Percentiles rank a stretch among this genome's conserved stretches.
Conservation (phyloP, 768 basidiomycete genomes). For the Pleurotus salmoneostramineus region DNA sequence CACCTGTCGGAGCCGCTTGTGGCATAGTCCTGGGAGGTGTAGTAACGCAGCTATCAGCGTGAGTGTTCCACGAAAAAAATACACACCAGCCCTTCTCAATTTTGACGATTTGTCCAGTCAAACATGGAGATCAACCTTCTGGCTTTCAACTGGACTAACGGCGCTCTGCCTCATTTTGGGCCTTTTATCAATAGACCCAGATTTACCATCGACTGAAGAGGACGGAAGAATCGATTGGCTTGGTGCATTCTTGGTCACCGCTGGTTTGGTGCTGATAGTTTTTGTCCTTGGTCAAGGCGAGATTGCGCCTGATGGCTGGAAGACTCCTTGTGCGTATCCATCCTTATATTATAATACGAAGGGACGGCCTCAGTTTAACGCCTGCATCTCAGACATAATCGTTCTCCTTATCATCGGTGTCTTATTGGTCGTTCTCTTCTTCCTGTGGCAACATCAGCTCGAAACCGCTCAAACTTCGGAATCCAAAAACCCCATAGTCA, state of each 20-base stretch:
- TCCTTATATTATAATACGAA: neutral
- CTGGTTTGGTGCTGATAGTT: conserved; percentile 61
- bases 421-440: conserved; percentile 46
- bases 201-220: conserved; percentile 24
- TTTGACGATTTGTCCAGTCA: conserved; percentile 9
- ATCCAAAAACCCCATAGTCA: neutral
- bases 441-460: conserved; percentile 60
- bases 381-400: conserved; percentile 53
- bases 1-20: conserved; percentile 59
- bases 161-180: conserved; percentile 36
- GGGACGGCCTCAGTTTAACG: neutral
- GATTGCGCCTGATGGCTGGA: conserved; percentile 57
- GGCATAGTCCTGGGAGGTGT: conserved; percentile 58
- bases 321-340: conserved; percentile 26
- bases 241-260: conserved; percentile 60
- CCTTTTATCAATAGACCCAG: conserved; percentile 44
- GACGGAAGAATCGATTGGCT: conserved; percentile 65
- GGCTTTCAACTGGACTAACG: conserved; percentile 42
- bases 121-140: conserved; percentile 51
- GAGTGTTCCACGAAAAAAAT: neutral
- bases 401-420: conserved; percentile 58
- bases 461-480: conserved; percentile 27
- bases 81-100: neutral
- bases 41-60: conserved; percentile 35
- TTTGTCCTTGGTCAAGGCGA: conserved; percentile 67